Percentiles rank a stretch among this genome's conserved stretches.
These are phyloP conservation scores for Panellus pusillus DNA, from an alignment of 768 basidiomycete species.

Conservation along the genomic window DNA sequence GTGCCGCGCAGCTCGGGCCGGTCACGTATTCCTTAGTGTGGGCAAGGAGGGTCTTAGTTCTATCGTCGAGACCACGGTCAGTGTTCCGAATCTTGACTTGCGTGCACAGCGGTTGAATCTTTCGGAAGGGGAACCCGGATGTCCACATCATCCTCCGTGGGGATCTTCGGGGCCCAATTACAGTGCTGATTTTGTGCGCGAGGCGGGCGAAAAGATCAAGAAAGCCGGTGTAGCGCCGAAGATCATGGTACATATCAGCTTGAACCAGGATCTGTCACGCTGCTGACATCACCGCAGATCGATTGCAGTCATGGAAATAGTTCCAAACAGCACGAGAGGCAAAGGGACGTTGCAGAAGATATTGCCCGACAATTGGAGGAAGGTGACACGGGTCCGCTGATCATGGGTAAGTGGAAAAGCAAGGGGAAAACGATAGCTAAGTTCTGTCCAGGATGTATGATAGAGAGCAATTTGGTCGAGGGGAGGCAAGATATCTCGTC, in stretches of 20 bases:
- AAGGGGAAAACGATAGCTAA: too few relatives aligned
- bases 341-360: slow-evolving; percentile 86
- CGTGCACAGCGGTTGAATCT: not conserved
- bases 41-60: slow-evolving; percentile 95
- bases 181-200: slow-evolving; percentile 72
- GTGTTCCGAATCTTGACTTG: slow-evolving; percentile 17
- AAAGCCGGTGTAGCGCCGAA: slow-evolving; percentile 80
- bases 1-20: slow-evolving; percentile 85
- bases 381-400: slow-evolving; percentile 66
- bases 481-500: slow-evolving; percentile 84
- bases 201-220: slow-evolving; percentile 67
- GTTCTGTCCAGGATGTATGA: slow-evolving; percentile 79
- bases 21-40: slow-evolving; percentile 95
- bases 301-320: slow-evolving; percentile 98
- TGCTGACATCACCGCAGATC: slow-evolving; percentile 49
- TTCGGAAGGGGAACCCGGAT: slow-evolving; percentile 75
- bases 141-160: slow-evolving; percentile 96
- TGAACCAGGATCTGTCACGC: not conserved
- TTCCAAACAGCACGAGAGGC: slow-evolving; percentile 86
- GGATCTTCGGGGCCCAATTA: slow-evolving; percentile 87
- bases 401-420: slow-evolving; percentile 27
- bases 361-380: slow-evolving; percentile 77
- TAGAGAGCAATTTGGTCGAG: slow-evolving; percentile 89
- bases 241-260: slow-evolving; percentile 69
- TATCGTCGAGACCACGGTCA: slow-evolving; percentile 90